phyloP scores from a whole-genome alignment of 139 green algal genomes.

The Eudorina sp. region DNA sequence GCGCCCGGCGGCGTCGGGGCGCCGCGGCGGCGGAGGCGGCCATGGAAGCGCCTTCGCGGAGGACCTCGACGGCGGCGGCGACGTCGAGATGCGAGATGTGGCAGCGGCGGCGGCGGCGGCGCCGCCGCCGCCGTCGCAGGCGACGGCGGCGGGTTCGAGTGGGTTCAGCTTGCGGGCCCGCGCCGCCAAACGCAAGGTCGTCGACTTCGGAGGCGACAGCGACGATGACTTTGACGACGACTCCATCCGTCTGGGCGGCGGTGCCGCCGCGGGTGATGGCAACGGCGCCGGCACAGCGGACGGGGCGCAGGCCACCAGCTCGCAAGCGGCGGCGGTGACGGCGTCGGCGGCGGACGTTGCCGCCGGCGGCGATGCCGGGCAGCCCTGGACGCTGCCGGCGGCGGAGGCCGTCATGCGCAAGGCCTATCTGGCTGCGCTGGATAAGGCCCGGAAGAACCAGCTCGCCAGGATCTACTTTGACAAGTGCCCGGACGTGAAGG shows the following conservation, averaged over 20 bases:
- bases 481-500: not conserved
- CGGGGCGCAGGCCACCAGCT: not conserved
- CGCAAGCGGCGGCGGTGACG: not conserved
- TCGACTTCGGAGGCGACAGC: not conserved
- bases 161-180: not conserved
- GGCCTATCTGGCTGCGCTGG: not conserved
- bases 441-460: slow-evolving; percentile 1
- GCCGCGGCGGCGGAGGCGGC: not conserved
- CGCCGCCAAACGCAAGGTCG: not conserved
- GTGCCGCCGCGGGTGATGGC: not conserved
- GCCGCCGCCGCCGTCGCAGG: not conserved
- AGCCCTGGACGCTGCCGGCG: not conserved
- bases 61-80: not conserved
- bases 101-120: not conserved
- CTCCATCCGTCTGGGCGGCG: not conserved
- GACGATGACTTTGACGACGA: not conserved
- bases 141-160: too few relatives aligned
- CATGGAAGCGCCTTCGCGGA: not conserved
- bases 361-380: not conserved
- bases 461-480: slow-evolving; percentile 1
- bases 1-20: not conserved
- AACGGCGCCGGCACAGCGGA: not conserved
- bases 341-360: not conserved
- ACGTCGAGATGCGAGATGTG: slow-evolving; percentile 9
- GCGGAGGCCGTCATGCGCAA: slow-evolving; percentile 33